Evolutionary conservation across 257 asterid genomes (phyloP), one percentile per base, ranked within the genome.

Genomic region (Nicotiana noctiflora): DNA sequence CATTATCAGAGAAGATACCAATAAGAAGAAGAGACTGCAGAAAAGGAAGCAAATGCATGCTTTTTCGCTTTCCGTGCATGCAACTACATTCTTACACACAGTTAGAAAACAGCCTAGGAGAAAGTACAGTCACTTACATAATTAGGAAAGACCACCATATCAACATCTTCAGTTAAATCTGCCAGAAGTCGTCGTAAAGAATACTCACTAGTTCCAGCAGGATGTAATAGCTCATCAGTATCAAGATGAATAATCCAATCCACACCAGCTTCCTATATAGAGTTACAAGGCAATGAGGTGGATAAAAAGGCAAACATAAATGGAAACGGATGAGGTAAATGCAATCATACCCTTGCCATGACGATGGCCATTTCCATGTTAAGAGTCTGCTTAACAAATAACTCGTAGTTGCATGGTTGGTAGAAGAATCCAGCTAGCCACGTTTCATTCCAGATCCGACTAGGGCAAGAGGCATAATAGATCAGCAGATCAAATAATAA

Each of bases 211-310:
- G 84, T 65, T 17, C 92, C 91, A n/a, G 86, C 87, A 19, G 93
- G 93, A 82, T 88, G 84, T 46, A 88, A 34, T 70, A 90, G 78
- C 75, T 90, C 93, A 81, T 89, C 91, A 1, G 93, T 88, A 82
- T 90, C 93, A 8, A 90, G 67, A 75, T 89, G 94, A 67, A 89
- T 72, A 52, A 89, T 90, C 92, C 92, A 89, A 77, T 90, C 90
- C 88, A 89, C 83, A 1, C 90, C 91, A 81, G 88, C 85, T 82
- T 88, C 91, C 91, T 88, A 25, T 12, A 81, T 27, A 27, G 56
- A 8, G 53, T 21, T 49, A 76, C n/a, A 25, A 61, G 44, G 5
- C 18, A 40, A 32, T 14, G 17, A 14, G 23, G 31, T 62, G 17
- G 13, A 49, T n/a, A 51, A 57, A n/a, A 40, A 77, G 60, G 75